phyloP scores from a whole-genome alignment of 345 rosid genomes.

The Pugionium cornutum region DNA sequence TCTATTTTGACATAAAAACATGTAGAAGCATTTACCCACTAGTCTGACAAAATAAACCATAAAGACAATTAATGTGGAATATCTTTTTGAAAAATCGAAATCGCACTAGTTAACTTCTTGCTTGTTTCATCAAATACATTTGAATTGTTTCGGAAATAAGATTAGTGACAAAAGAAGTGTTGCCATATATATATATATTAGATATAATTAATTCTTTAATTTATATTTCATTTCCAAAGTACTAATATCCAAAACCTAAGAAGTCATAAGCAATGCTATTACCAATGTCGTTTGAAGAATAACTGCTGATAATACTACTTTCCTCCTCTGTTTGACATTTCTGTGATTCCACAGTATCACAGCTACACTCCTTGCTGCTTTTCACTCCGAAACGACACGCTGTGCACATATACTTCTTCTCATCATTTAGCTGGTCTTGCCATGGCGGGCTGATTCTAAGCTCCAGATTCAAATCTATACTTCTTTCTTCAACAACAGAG shows the following conservation, averaged over 20 bases:
- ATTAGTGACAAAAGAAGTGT: no score
- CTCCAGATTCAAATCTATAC: constrained; percentile 84
- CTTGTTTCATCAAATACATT: no score
- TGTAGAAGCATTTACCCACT: no score
- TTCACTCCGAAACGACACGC: constrained; percentile 57
- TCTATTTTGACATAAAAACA: no score
- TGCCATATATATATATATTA: no score
- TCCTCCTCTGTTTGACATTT: constrained; percentile 29
- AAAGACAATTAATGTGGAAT: no score
- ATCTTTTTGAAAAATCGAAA: no score
- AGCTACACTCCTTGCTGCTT: constrained; percentile 60
- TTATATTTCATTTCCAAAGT: no score
- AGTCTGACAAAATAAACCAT: no score
- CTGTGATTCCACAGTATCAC: constrained; percentile 20
- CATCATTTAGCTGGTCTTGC: constrained; percentile 37
- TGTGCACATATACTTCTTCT: constrained; percentile 40
- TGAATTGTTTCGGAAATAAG: no score
- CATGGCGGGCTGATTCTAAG: constrained; percentile 82
- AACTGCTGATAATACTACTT: constrained; percentile 37
- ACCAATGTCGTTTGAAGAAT: constrained; percentile 32
- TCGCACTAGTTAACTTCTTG: no score
- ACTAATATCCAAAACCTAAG: constrained; percentile 49
- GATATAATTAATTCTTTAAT: no score
- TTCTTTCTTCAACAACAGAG: constrained; percentile 42
- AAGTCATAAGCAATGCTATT: constrained; percentile 58